Percentiles rank a stretch among this genome's conserved stretches.
These are phyloP conservation scores for Lactarius quietus DNA, from an alignment of 768 basidiomycete species.

Conservation along the genomic window DNA sequence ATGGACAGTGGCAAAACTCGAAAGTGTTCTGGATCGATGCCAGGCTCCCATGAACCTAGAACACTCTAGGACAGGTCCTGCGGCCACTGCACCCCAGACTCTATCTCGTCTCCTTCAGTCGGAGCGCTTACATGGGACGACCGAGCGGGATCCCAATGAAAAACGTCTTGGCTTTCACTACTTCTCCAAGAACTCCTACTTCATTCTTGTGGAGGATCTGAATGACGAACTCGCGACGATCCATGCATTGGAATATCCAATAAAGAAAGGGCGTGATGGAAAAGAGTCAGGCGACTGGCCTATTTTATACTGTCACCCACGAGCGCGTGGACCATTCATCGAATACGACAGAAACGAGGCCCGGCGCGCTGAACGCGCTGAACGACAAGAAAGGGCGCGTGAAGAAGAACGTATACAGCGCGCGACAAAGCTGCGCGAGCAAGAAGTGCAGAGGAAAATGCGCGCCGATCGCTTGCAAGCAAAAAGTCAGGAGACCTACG, in stretches of 20 bases:
- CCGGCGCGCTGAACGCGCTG: slow-evolving; percentile 39
- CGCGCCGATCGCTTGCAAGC: slow-evolving; percentile 30
- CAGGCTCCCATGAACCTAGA: slow-evolving; percentile 36
- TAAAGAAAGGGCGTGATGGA: slow-evolving; percentile 49
- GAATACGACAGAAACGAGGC: slow-evolving; percentile 73
- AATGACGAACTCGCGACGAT: slow-evolving; percentile 80
- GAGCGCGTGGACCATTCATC: slow-evolving; percentile 68
- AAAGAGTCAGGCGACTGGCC: slow-evolving; percentile 72
- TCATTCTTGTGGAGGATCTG: slow-evolving; percentile 90
- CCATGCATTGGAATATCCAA: slow-evolving; percentile 75
- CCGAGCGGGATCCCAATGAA: slow-evolving; percentile 89
- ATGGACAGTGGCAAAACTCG: slow-evolving; percentile 73
- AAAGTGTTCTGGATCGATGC: slow-evolving; percentile 69
- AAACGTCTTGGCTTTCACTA: slow-evolving; percentile 86
- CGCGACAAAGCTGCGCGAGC: slow-evolving; percentile 29
- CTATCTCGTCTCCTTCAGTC: slow-evolving; percentile 67
- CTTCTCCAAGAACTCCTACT: slow-evolving; percentile 70
- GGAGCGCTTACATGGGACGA: slow-evolving; percentile 78
- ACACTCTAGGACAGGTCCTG: slow-evolving; percentile 32
- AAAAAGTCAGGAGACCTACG: slow-evolving; percentile 56
- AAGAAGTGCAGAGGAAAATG: slow-evolving; percentile 30
- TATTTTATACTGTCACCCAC: slow-evolving; percentile 72
- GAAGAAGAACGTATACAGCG: slow-evolving; percentile 37
- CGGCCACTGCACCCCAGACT: slow-evolving; percentile 38
- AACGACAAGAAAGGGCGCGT: slow-evolving; percentile 41